Evolutionary conservation across 2,329 filamentous ascomycete species (phyloP).

Genomic region (Penicillium paneum): DNA sequence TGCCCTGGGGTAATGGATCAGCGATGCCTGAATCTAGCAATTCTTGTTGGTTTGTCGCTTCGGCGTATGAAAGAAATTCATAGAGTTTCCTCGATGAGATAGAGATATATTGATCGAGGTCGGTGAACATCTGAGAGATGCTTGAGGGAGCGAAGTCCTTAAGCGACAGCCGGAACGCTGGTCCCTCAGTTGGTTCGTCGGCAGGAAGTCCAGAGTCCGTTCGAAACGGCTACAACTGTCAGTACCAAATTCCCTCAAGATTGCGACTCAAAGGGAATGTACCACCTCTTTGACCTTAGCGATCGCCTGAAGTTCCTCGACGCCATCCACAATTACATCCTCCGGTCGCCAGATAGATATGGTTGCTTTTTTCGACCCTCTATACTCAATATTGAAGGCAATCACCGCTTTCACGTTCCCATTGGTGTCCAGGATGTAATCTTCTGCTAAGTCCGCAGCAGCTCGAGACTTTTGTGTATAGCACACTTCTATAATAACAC

Average conservation of each 20-base stretch:
- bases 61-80: slow-evolving; percentile 3
- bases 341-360: no score
- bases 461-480: slow-evolving; percentile 5
- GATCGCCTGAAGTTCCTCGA: no score
- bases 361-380: no score
- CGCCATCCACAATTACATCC: no score
- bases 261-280: not conserved
- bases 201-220: slow-evolving; percentile 4
- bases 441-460: slow-evolving; percentile 6
- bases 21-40: no score
- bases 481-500: slow-evolving; percentile 9
- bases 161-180: not conserved
- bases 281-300: no score
- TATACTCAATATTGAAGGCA: no score
- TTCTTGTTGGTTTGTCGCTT: no score
- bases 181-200: not conserved
- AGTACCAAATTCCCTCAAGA: not conserved
- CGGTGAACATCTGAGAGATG: not conserved
- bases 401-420: no score
- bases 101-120: slow-evolving; percentile 4
- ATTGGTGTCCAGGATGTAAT: slow-evolving; percentile 8
- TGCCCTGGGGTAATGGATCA: no score
- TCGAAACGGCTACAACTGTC: slow-evolving; percentile 8
- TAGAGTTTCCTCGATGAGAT: slow-evolving; percentile 9
- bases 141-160: not conserved